Base-by-base conservation (phyloP, 106 monocot species). In the Chionographis japonica region DNA sequence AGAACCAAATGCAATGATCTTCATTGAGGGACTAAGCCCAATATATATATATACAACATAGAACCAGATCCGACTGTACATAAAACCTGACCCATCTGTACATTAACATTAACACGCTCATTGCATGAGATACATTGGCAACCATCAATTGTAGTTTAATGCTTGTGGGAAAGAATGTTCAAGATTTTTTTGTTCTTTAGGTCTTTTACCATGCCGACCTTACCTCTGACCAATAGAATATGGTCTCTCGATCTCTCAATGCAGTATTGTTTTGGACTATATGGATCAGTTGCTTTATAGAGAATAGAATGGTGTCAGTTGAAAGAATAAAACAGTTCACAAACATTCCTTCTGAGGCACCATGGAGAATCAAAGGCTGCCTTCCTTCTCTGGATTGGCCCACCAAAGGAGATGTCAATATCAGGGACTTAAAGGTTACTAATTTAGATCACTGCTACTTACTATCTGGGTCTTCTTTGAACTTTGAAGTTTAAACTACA, bases 301-400 rank as follows among this genome's bases (percentile, higher is more conserved):
- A 97, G 65, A 97, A 92, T 52, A 89, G 74, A 52, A 97, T 97
- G 92, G 87, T 97, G 8, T 97, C 95, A 27, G 92, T 92, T 5
- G 95, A 97, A 65, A 92, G 95, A 60, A 85, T 97, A 82, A 92
- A 89, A 37, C 95, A 97, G 60, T 92, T 89, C 77, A 82, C 79
- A 14, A 80, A 69, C 57, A 97, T 97, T 76, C 84, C 92, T 16
- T 80, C 92, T 38, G 95, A 97, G 76, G 84, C 89, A 35, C 75
- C 86, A 37, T 92, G 92, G 92, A 60, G 63, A 59, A 92, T 92
- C 38, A 65, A 86, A 78, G 78, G 72, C n/a, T 78, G 86, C 42
- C 78, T 91, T 40, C 89, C 89, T 46, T 72, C 79, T 9, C 68
- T 81, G 50, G 84, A 76, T 63, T 97, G 95, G 95, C 95, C 92